Evolutionary conservation across 768 basidiomycete species (phyloP).

Genomic region (Xerocomellus intermedius): DNA sequence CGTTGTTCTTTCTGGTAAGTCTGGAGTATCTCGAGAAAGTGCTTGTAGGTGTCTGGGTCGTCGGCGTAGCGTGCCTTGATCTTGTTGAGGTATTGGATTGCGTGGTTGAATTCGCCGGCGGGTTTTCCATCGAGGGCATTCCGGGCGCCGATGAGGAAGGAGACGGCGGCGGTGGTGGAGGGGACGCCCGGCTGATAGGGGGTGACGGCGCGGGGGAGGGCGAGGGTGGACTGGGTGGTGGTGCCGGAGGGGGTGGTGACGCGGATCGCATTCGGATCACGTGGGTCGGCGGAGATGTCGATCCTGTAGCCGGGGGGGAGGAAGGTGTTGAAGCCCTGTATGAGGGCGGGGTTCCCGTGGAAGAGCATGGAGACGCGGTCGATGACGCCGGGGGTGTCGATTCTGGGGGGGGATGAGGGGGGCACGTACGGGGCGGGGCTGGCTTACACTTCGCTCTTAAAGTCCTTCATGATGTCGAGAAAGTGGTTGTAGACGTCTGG

Average conservation of each 20-base stretch:
- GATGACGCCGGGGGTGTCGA: constrained; percentile 97
- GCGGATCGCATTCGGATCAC: constrained; percentile 69
- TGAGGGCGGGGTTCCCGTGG: constrained; percentile 84
- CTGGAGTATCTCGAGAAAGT: constrained; percentile 86
- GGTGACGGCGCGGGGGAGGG: constrained; percentile 33
- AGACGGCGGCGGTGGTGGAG: constrained; percentile 53
- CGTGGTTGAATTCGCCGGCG: constrained; percentile 81
- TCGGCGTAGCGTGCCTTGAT: constrained; percentile 90
- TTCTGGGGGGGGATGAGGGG: constrained; percentile 48
- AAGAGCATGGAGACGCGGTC: constrained; percentile 92
- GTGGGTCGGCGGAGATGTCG: constrained; percentile 72
- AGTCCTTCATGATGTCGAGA: constrained; percentile 98
- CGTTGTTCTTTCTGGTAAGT: constrained; percentile 84
- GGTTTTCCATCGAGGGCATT: constrained; percentile 51
- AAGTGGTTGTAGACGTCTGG: constrained; percentile 95
- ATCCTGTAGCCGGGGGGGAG: constrained; percentile 93
- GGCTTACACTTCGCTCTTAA: constrained; percentile 90
- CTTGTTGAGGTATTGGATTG: constrained; percentile 97
- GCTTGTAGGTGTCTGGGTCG: constrained; percentile 91
- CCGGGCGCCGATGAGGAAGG: constrained; percentile 58
- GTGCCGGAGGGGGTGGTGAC: constrained; percentile 80
- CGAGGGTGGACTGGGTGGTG: constrained; percentile 53
- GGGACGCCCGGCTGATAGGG: constrained; percentile 33
- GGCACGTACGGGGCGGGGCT: not conserved
- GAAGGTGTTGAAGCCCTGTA: constrained; percentile 98